A percentile compares a stretch with the other conserved stretches of the same genome.
phyloP scores from a whole-genome alignment of 1,284 basidiomycete species.

The Pseudozyma tsukubaensis region DNA sequence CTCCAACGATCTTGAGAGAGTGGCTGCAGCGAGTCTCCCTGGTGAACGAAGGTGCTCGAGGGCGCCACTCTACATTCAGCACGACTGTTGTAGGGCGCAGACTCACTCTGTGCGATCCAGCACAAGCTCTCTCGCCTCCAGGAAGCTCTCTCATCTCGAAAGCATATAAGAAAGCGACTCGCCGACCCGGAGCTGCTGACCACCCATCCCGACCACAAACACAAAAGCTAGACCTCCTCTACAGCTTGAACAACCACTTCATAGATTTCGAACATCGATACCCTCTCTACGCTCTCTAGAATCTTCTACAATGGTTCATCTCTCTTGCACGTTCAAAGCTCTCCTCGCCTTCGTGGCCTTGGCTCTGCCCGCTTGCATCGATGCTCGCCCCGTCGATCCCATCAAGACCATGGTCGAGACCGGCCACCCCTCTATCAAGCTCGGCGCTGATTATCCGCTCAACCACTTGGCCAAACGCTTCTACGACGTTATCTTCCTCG shows the following conservation, averaged over 20 bases:
- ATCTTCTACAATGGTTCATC: constrained; percentile 15
- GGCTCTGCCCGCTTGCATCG: constrained; percentile 20
- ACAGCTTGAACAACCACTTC: constrained; percentile 7
- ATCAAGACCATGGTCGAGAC: not conserved
- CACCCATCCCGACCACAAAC: no score
- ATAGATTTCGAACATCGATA: not conserved
- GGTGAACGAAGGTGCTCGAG: no score
- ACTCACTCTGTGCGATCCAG: no score
- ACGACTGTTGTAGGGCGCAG: no score
- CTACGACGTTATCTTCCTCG: constrained; percentile 23
- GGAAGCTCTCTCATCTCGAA: constrained; percentile 1
- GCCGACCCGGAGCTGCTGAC: no score
- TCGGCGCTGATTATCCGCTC: not conserved
- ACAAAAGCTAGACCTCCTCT: not conserved
- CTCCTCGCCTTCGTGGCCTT: constrained; percentile 15
- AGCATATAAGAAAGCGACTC: constrained; percentile 2
- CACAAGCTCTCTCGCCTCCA: no score
- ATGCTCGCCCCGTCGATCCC: constrained; percentile 21
- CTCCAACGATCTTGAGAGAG: no score
- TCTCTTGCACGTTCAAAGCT: constrained; percentile 18
- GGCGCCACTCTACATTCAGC: no score
- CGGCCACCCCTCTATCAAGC: constrained; percentile 6
- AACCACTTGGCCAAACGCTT: constrained; percentile 8
- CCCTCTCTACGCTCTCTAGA: not conserved
- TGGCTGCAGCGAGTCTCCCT: no score